Evolutionary conservation across 495 filamentous ascomycete species (phyloP), one percentile per base, ranked within the genome.

Genomic region (Penicillium taxi): DNA sequence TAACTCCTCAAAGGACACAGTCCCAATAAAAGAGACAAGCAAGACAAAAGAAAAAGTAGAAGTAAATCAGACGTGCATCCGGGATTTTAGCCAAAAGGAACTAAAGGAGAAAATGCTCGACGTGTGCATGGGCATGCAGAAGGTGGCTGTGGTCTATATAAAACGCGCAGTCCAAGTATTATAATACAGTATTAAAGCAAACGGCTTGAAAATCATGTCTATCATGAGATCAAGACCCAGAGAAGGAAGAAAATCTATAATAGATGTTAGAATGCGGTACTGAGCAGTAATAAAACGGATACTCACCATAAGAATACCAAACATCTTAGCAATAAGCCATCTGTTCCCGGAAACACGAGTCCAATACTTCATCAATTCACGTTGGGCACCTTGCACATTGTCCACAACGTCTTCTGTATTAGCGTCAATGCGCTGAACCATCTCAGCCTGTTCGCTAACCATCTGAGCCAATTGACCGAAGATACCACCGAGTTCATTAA

Each of bases 241-340:
- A 77, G 55, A 52, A 77, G 62, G 63, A 77, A 77, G 55, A 77
- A 72, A 51, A 70, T 69, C 64, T 70, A 27, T 14, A 26, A n/a
- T 0, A n/a, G 7, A 6, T 9, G 40, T 66, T 41, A 64, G 53
- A 27, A 32, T 7, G 3, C n/a, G 9, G 16, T 18, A 30, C 23
- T 18, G 20, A 11, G 9, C 33, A 23, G 6, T 25, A 15, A n/a
- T n/a, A n/a, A n/a, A 18, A 22, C n/a, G 3, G 41, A 17, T 17
- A 61, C 66, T 46, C 50, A 83, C 74, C 78, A 83, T 82, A 49
- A 83, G 54, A 50, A 84, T 84, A 37, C 91, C 91, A 75, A 98
- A 95, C 93, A 98, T 98, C 74, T 96, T 96, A 11, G 89, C 93
- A 35, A 98, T 78, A 31, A 98, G 65, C 91, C 93, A 96, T 50